Conservation (phyloP, 2,329 filamentous ascomycete species). For the Trichoderma sp. region DNA sequence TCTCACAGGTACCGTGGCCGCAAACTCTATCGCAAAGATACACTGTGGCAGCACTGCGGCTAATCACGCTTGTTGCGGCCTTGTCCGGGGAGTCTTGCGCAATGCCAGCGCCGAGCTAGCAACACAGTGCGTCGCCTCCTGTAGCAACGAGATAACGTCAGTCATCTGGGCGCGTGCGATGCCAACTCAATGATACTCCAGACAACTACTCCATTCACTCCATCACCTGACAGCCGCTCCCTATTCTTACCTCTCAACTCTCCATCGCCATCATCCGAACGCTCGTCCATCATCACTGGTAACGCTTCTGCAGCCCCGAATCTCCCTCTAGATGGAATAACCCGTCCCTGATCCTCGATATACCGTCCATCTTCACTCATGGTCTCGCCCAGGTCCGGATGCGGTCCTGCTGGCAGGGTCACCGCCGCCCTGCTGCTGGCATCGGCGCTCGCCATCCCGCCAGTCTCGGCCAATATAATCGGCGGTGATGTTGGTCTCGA, state of each 20-base stretch:
- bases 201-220: conserved; percentile 4
- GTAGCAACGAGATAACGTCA: conserved; percentile 17
- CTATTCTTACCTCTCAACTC: neutral
- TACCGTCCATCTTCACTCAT: conserved; percentile 3
- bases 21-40: fast-evolving
- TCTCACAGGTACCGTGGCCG: neutral
- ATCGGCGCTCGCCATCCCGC: conserved; percentile 58
- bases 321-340: conserved; percentile 13
- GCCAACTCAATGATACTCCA: conserved; percentile 9
- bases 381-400: conserved; percentile 30
- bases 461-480: conserved; percentile 39
- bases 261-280: neutral
- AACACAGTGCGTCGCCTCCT: conserved; percentile 9
- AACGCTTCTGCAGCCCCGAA: neutral
- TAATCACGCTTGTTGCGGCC: conserved; percentile 7
- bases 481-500: conserved; percentile 34
- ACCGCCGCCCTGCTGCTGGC: conserved; percentile 63
- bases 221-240: conserved; percentile 19
- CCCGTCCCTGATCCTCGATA: neutral
- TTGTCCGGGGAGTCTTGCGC: neutral
- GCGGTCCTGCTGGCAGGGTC: conserved; percentile 59
- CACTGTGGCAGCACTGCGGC: neutral
- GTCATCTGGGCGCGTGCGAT: conserved; percentile 15
- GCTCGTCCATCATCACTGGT: neutral
- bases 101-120: neutral